A percentile compares a stretch with the other conserved stretches of the same genome.
phyloP scores from a whole-genome alignment of 1,284 basidiomycete species.

The Mycosarcoma mackinlayi region DNA sequence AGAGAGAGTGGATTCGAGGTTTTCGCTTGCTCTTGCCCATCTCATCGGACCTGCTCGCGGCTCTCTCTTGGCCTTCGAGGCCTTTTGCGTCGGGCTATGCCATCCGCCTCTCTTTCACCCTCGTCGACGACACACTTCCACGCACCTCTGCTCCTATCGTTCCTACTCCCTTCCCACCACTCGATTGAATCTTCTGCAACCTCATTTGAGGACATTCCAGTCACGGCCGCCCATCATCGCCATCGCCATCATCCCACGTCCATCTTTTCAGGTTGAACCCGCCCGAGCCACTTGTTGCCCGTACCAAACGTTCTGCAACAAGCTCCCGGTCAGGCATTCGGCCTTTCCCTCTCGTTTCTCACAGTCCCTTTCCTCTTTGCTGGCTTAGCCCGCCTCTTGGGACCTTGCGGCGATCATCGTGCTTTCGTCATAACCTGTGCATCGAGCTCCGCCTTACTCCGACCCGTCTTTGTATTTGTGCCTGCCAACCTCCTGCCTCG shows the following conservation, averaged over 20 bases:
- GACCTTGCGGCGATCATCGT: neutral
- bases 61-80: constrained; percentile 2
- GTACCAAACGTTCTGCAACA: too few relatives aligned
- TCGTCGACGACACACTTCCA: constrained; percentile 4
- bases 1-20: too few relatives aligned
- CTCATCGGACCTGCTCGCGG: neutral
- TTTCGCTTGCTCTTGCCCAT: neutral
- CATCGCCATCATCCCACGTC: constrained; percentile 2
- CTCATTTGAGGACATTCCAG: neutral
- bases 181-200: neutral
- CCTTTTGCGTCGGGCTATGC: neutral
- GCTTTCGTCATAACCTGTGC: constrained; percentile 7
- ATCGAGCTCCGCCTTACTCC: neutral
- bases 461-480: constrained; percentile 19
- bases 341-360: too few relatives aligned
- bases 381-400: neutral
- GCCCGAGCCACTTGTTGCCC: too few relatives aligned
- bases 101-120: constrained; percentile 2
- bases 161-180: constrained; percentile 18
- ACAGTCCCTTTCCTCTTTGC: neutral
- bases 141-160: constrained; percentile 8
- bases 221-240: neutral
- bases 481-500: constrained; percentile 2
- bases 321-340: too few relatives aligned
- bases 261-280: neutral